A percentile compares a stretch with the other conserved stretches of the same genome.
Evolutionary conservation across 768 basidiomycete genomes (phyloP).

Genomic region (Leccinum boreale): DNA sequence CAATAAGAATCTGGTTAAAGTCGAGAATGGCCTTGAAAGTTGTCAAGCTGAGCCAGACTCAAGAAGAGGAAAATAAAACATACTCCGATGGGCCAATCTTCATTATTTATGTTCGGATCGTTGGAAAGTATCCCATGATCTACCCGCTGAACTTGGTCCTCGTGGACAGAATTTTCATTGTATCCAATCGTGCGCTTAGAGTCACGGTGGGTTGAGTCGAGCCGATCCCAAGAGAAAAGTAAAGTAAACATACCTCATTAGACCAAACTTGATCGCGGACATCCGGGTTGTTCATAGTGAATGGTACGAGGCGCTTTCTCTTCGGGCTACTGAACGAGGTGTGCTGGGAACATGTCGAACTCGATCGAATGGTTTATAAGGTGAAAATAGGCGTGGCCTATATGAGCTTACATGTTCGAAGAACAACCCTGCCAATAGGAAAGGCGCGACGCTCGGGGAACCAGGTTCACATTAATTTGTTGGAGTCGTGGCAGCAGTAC

Average conservation of each 20-base stretch:
- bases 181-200: neutral
- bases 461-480: neutral
- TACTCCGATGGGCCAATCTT: constrained; percentile 1
- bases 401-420: neutral
- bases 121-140: constrained; percentile 1
- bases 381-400: neutral
- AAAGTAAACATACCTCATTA: neutral
- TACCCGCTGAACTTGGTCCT: neutral
- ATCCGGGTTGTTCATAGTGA: neutral
- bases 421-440: neutral
- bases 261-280: neutral
- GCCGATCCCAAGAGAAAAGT: neutral
- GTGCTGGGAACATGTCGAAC: neutral
- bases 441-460: neutral
- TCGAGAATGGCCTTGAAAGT: constrained; percentile 1
- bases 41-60: neutral
- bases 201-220: neutral
- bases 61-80: neutral
- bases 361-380: constrained; percentile 6
- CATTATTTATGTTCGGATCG: neutral
- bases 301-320: neutral
- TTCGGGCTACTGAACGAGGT: neutral
- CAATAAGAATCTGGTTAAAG: constrained; percentile 3
- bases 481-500: neutral
- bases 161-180: neutral